phyloP scores from a whole-genome alignment of 164 flowering plant genomes.

The Amborella trichopoda region DNA sequence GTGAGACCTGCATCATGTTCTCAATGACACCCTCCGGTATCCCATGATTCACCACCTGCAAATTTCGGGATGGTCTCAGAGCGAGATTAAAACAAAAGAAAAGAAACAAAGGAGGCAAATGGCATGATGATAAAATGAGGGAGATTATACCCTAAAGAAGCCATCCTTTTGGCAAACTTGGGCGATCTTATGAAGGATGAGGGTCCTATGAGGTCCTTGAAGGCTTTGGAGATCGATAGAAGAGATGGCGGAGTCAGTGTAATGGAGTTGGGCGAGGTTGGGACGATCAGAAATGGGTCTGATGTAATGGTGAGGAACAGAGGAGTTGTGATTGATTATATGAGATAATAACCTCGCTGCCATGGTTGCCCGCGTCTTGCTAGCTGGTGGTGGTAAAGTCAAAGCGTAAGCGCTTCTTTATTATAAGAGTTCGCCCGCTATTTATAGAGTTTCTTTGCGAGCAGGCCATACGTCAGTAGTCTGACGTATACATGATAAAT shows the following conservation, averaged over 20 bases:
- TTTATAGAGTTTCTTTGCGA: too few relatives aligned
- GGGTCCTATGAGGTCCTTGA: slow-evolving; percentile 9
- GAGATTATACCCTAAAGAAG: slow-evolving; percentile 41
- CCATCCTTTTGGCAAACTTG: slow-evolving; percentile 50
- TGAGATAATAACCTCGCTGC: too few relatives aligned
- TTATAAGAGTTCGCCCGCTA: too few relatives aligned
- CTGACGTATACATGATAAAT: too few relatives aligned
- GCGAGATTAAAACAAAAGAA: not conserved
- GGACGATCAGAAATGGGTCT: slow-evolving; percentile 71
- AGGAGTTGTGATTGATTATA: too few relatives aligned
- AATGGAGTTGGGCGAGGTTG: slow-evolving; percentile 34
- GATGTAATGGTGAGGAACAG: slow-evolving; percentile 17
- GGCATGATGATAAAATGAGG: not conserved
- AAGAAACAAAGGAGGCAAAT: not conserved
- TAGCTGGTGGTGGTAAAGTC: too few relatives aligned
- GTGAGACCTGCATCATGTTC: slow-evolving; percentile 27
- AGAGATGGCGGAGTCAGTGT: slow-evolving; percentile 39
- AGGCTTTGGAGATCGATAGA: slow-evolving; percentile 22
- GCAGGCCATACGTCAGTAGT: too few relatives aligned
- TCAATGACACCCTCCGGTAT: slow-evolving; percentile 25
- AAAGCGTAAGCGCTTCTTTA: too few relatives aligned
- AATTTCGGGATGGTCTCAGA: too few relatives aligned
- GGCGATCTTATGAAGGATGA: slow-evolving; percentile 20
- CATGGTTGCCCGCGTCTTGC: too few relatives aligned
- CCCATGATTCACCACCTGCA: slow-evolving; percentile 71